Percentiles rank a stretch among this genome's conserved stretches.
Conservation (phyloP, 495 filamentous ascomycete species). For the Astrocystis sublimbata region DNA sequence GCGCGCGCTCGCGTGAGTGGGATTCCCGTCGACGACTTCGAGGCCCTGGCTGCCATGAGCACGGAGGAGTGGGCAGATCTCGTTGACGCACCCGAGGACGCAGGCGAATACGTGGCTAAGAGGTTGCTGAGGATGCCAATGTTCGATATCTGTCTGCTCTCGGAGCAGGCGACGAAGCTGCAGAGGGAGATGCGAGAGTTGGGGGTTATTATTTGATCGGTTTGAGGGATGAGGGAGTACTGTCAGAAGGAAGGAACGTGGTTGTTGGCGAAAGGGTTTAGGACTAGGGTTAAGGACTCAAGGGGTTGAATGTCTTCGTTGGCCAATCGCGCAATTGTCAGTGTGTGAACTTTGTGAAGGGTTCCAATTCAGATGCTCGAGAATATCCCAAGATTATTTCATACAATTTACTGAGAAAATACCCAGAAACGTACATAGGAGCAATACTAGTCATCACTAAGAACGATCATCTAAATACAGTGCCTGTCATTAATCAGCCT, state of each 20-base stretch:
- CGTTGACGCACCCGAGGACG: background rate
- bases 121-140: background rate
- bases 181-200: background rate
- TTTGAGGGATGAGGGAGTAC: background rate
- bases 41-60: constrained; percentile 4
- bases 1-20: background rate
- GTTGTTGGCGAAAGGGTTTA: too few relatives aligned
- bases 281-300: too few relatives aligned
- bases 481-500: too few relatives aligned
- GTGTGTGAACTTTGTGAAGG: too few relatives aligned
- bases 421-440: too few relatives aligned
- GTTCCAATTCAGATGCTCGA: too few relatives aligned
- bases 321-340: too few relatives aligned
- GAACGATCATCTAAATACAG: too few relatives aligned
- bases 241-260: background rate
- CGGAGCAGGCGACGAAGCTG: background rate
- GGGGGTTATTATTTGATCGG: background rate
- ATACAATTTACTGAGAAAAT: too few relatives aligned
- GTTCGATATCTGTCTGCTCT: background rate
- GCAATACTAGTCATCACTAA: too few relatives aligned
- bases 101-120: background rate
- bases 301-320: too few relatives aligned
- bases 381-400: too few relatives aligned
- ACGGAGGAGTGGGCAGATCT: background rate
- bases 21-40: constrained; percentile 2